phyloP scores from a whole-genome alignment of 495 filamentous ascomycete genomes.

The Xylaria longipes region DNA sequence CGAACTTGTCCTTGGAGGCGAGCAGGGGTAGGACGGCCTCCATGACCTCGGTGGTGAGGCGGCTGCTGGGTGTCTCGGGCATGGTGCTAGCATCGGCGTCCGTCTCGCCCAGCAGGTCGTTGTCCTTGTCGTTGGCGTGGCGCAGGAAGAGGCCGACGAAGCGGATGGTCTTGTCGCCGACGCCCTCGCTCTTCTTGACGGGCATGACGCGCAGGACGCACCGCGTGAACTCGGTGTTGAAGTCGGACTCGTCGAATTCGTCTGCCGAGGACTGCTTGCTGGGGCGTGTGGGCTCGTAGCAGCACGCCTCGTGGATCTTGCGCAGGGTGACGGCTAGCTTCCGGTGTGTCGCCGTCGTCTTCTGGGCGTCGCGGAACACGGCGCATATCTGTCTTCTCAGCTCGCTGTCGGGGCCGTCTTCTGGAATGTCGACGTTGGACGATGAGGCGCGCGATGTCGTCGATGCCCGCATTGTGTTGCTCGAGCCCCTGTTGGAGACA shows the following conservation, averaged over 20 bases:
- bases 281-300: conserved; percentile 70
- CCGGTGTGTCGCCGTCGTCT: conserved; percentile 83
- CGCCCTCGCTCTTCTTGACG: conserved; percentile 90
- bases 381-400: conserved; percentile 77
- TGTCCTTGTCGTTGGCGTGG: conserved; percentile 83
- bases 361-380: conserved; percentile 87
- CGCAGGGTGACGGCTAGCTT: conserved; percentile 86
- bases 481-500: conserved; percentile 63
- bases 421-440: conserved; percentile 68
- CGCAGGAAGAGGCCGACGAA: conserved; percentile 87
- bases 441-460: conserved; percentile 68
- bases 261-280: conserved; percentile 48
- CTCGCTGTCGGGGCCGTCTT: conserved; percentile 72
- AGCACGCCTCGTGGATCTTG: conserved; percentile 88
- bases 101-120: conserved; percentile 55
- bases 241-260: conserved; percentile 80
- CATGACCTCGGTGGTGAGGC: conserved; percentile 75
- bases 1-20: conserved; percentile 84
- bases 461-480: conserved; percentile 58
- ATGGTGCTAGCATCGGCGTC: conserved; percentile 66
- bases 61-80: conserved; percentile 79
- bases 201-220: conserved; percentile 82
- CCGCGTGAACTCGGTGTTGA: conserved; percentile 82
- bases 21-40: conserved; percentile 72
- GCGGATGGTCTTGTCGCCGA: conserved; percentile 82